Evolutionary conservation across 495 filamentous ascomycete genomes (phyloP), one percentile per base, ranked within the genome.

Genomic region (Glarea lozoyensis): DNA sequence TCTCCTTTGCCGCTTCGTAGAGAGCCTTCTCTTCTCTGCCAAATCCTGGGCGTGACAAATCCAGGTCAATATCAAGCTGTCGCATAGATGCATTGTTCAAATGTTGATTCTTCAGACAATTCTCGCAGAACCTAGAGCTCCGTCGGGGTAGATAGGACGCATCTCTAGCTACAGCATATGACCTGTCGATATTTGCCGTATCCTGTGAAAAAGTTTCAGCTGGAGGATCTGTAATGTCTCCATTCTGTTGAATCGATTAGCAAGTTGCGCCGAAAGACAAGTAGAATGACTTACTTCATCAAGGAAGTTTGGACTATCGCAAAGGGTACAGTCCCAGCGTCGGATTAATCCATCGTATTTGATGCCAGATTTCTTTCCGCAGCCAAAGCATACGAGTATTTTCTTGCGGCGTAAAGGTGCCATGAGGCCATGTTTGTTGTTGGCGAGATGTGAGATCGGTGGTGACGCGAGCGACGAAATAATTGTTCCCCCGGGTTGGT

Each of bases 151-250:
- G 51, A 38, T 29, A 39, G 63, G 58, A 59, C 45, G 42, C 61
- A 20, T 53, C 52, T 38, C 49, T 59, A 42, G 43, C 49, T 47
- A 32, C 39, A 59, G 43, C 63, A 55, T 43, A 70, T 60, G 46
- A 64, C 56, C 54, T 48, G 66, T 43, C 57, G 65, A 22, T 60
- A 47, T 23, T 54, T 46, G 42, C 53, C 59, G 43, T 59, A 59
- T 33, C 23, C 0, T 57, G 57, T 27, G 60, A 70, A 9, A n/a
- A n/a, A n/a, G n/a, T n/a, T n/a, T 70, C 60, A 21, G 75, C 70
- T n/a, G 88, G 88, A 12, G 88, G 86, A 57, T 95, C 88, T 35
- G 82, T 85, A 34, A 94, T 87, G 40, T 89, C 72, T 54, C 88
- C 88, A 57, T 86, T 73, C 83, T 89, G 52, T 16, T 20, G 30